phyloP scores from a whole-genome alignment of 176 grass and related monocot genomes.

The Paspalum notatum region DNA sequence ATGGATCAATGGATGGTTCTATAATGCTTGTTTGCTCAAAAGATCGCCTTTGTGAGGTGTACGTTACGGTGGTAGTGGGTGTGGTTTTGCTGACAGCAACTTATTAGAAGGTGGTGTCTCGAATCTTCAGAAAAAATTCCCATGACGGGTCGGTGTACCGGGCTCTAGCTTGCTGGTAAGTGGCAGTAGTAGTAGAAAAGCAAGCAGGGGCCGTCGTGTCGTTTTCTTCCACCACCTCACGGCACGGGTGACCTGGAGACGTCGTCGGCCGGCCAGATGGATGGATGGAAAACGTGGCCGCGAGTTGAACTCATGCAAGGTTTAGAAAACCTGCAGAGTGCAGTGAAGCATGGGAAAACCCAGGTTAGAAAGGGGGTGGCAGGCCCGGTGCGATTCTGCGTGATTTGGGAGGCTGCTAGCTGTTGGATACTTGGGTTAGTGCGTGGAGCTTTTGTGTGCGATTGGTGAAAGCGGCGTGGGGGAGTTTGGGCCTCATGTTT shows the following conservation, averaged over 20 bases:
- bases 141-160: background rate
- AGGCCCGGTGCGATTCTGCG: background rate
- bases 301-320: conserved; percentile 17
- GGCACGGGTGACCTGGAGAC: background rate
- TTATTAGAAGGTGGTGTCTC: conserved; percentile 33
- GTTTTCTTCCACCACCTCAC: background rate
- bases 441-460: conserved; percentile 24
- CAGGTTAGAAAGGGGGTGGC: background rate
- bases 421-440: conserved; percentile 31
- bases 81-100: conserved; percentile 5
- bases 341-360: background rate
- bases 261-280: background rate
- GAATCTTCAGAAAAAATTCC: conserved; percentile 27
- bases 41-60: conserved; percentile 26
- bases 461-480: background rate
- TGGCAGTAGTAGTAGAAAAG: background rate
- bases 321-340: too few relatives aligned
- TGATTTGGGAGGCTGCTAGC: background rate
- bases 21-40: conserved; percentile 15
- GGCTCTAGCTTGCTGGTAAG: background rate
- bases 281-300: background rate
- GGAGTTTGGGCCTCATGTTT: conserved; percentile 33
- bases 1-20: background rate
- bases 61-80: background rate
- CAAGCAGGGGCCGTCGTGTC: conserved; percentile 4